These are phyloP conservation scores for Globisporangium camurandrum DNA, from an alignment of 352 stramenopile genomes.

Conservation along the genomic window DNA sequence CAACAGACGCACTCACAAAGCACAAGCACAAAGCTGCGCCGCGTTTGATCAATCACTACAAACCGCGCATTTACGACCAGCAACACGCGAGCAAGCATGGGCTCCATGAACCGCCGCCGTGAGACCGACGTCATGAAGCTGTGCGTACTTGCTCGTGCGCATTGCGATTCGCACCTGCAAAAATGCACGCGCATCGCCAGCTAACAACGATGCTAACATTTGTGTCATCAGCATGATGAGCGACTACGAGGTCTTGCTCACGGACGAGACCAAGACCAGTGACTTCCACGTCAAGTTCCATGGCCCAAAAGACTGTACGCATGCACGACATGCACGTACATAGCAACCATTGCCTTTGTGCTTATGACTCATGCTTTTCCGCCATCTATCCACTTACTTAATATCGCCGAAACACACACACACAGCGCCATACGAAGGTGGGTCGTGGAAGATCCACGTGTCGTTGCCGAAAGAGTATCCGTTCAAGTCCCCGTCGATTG, in stretches of 20 bases:
- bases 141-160: constrained; percentile 22
- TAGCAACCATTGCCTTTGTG: not conserved
- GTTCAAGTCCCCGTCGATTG: constrained; percentile 91
- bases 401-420: not conserved
- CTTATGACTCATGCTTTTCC: not conserved
- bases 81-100: constrained; percentile 27
- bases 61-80: too few relatives aligned
- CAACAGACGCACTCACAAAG: too few relatives aligned
- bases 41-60: too few relatives aligned
- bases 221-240: constrained; percentile 79
- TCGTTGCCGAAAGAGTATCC: constrained; percentile 89
- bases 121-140: constrained; percentile 90
- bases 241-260: constrained; percentile 83
- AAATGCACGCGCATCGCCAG: not conserved
- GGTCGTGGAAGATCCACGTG: constrained; percentile 91
- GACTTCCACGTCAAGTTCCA: constrained; percentile 86
- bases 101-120: constrained; percentile 72
- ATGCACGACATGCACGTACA: not conserved
- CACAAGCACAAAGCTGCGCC: too few relatives aligned
- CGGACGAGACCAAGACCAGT: constrained; percentile 73
- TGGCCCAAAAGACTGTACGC: constrained; percentile 77
- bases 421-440: constrained; percentile 86
- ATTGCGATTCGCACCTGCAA: too few relatives aligned
- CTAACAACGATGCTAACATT: not conserved
- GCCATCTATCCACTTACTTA: not conserved